Percentiles rank a stretch among this genome's conserved stretches.
These are phyloP conservation scores for Phialemonium atrogriseum DNA, from an alignment of 2,329 filamentous ascomycete genomes.

Conservation along the genomic window DNA sequence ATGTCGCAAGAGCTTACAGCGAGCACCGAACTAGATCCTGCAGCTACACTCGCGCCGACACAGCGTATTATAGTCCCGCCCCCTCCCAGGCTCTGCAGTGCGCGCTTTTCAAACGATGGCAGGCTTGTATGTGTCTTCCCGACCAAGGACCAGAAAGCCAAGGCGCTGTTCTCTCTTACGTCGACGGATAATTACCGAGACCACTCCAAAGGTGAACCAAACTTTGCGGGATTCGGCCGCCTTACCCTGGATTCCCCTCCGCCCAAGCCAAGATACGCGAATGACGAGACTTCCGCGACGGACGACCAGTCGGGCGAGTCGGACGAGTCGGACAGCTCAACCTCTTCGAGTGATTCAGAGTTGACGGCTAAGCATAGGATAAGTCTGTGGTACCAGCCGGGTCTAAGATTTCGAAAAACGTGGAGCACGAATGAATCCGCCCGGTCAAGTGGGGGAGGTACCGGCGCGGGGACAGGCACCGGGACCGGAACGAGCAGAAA, in stretches of 20 bases:
- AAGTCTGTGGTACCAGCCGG: slow-evolving; percentile 47
- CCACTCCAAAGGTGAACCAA: slow-evolving; percentile 43
- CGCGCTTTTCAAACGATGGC: slow-evolving; percentile 53
- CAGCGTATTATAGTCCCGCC: slow-evolving; percentile 47
- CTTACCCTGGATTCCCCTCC: slow-evolving; percentile 41
- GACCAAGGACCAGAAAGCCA: slow-evolving; percentile 55
- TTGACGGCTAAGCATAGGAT: slow-evolving; percentile 55
- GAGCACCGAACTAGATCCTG: slow-evolving; percentile 40
- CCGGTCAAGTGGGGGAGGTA: slow-evolving; percentile 54
- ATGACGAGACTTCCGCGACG: slow-evolving; percentile 41
- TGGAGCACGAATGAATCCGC: slow-evolving; percentile 49
- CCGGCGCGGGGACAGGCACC: slow-evolving; percentile 48
- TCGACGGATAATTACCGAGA: slow-evolving; percentile 35
- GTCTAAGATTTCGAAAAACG: slow-evolving; percentile 42
- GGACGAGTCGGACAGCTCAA: slow-evolving; percentile 29
- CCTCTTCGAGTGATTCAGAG: slow-evolving; percentile 52
- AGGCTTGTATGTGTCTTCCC: slow-evolving; percentile 61
- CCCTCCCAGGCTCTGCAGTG: slow-evolving; percentile 50
- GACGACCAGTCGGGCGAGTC: slow-evolving; percentile 42
- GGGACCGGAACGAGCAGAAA: slow-evolving; percentile 45
- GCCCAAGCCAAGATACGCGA: slow-evolving; percentile 34
- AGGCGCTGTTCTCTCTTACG: slow-evolving; percentile 37
- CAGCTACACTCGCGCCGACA: slow-evolving; percentile 39
- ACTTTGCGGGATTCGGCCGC: slow-evolving; percentile 49
- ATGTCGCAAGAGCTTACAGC: slow-evolving; percentile 55